Percentiles rank a stretch among this genome's conserved stretches.
Conservation (phyloP, 225 moss, liverwort and hornwort species). For the Marchantia paleacea region DNA sequence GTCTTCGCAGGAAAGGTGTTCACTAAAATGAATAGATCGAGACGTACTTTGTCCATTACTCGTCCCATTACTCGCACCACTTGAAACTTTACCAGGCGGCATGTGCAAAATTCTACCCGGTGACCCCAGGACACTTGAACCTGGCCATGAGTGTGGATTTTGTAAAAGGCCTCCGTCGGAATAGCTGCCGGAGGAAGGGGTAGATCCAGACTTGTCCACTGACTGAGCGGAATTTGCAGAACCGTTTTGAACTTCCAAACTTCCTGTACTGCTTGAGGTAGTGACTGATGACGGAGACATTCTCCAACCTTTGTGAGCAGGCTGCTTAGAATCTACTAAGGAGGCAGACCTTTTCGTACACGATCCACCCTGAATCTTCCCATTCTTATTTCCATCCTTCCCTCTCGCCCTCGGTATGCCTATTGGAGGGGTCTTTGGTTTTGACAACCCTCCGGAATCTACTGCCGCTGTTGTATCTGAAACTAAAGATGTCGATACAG, state of each 20-base stretch:
- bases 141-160: constrained; percentile 34
- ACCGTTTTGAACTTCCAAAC: constrained; percentile 27
- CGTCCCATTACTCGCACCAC: constrained; percentile 19
- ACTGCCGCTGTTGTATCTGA: constrained; percentile 20
- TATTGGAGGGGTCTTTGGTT: constrained; percentile 23
- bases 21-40: constrained; percentile 33
- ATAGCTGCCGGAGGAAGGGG: constrained; percentile 15
- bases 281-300: constrained; percentile 27
- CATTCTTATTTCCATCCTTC: constrained; percentile 32
- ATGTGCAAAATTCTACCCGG: constrained; percentile 20
- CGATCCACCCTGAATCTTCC: constrained; percentile 27
- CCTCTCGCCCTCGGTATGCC: constrained; percentile 40
- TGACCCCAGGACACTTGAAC: constrained; percentile 27
- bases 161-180: constrained; percentile 20
- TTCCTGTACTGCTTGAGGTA: constrained; percentile 24
- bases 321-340: constrained; percentile 33
- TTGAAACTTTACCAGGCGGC: constrained; percentile 14
- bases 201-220: constrained; percentile 8
- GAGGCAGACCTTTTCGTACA: constrained; percentile 20
- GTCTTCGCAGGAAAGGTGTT: constrained; percentile 39
- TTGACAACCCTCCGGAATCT: constrained; percentile 26
- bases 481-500: constrained; percentile 8
- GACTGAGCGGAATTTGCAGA: constrained; percentile 19
- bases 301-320: constrained; percentile 43
- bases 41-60: constrained; percentile 19